Conservation (phyloP, 805 yeast species). For the Limtongozyma cylindracea region DNA sequence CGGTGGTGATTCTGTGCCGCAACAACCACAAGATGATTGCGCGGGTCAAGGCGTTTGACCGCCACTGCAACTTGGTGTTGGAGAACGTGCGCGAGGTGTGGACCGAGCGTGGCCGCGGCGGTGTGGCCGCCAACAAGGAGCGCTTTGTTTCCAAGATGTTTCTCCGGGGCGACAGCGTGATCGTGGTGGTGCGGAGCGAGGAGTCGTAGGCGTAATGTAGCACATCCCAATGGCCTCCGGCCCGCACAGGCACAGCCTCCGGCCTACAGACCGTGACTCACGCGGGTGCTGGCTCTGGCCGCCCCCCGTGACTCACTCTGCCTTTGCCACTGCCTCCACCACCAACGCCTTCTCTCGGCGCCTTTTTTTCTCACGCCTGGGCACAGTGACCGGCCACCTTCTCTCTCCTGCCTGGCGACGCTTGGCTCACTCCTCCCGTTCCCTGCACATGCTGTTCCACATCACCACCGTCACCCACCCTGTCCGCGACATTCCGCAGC, state of each 20-base stretch:
- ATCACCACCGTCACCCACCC: slow-evolving; percentile 25
- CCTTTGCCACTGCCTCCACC: too few species aligned
- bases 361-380: too few species aligned
- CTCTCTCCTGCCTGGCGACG: too few species aligned
- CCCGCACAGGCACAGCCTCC: too few species aligned
- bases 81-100: slow-evolving; percentile 82
- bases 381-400: too few species aligned
- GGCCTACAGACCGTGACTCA: too few species aligned
- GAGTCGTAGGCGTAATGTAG: too few species aligned
- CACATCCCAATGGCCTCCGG: background rate
- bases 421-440: too few species aligned
- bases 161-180: slow-evolving; percentile 86
- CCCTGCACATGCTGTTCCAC: too few species aligned
- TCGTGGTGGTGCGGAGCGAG: slow-evolving; percentile 58
- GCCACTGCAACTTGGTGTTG: slow-evolving; percentile 83
- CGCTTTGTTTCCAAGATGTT: slow-evolving; percentile 78
- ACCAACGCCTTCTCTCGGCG: too few species aligned
- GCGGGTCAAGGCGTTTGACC: slow-evolving; percentile 80
- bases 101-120: slow-evolving; percentile 46
- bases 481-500: slow-evolving; percentile 27
- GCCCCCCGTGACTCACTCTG: too few species aligned
- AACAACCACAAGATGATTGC: slow-evolving; percentile 85
- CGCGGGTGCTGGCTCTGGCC: too few species aligned
- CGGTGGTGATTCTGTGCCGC: slow-evolving; percentile 71
- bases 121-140: slow-evolving; percentile 36